Conservation (phyloP, 164 flowering plant genomes). For the Vitis labrusca region DNA sequence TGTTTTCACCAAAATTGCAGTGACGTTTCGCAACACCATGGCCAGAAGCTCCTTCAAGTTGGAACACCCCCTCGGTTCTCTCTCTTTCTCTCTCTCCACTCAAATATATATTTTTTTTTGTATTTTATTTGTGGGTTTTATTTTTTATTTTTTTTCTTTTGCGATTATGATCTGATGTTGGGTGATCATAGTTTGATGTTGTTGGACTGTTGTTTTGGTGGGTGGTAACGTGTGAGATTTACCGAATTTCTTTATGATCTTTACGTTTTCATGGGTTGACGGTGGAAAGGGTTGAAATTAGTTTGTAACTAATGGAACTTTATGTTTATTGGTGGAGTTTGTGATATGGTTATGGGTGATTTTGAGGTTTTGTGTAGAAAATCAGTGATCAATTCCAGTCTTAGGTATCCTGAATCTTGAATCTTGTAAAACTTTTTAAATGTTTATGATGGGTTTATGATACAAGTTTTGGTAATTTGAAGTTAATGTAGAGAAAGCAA, state of each 20-base stretch:
- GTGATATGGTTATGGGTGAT: neutral
- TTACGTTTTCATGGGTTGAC: neutral
- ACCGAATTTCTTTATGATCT: neutral
- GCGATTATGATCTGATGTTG: neutral
- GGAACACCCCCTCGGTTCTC: constrained; percentile 68
- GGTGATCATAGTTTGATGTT: neutral
- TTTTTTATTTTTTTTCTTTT: neutral
- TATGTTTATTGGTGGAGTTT: neutral
- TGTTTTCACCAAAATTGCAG: neutral
- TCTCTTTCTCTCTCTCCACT: constrained; percentile 1
- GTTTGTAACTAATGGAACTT: neutral
- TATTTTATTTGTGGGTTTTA: neutral
- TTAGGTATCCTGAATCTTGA: too few species aligned
- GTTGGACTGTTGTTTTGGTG: neutral
- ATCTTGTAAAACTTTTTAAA: neutral
- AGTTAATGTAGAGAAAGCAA: neutral
- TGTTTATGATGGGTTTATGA: neutral
- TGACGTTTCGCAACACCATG: constrained; percentile 23
- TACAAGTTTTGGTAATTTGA: neutral
- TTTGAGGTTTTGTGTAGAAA: neutral
- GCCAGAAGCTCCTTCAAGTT: constrained; percentile 70
- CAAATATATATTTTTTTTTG: neutral
- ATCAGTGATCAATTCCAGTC: neutral
- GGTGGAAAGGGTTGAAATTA: neutral
- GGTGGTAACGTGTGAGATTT: neutral